These are phyloP conservation scores for Cercospora berteroae DNA, from an alignment of 2,329 filamentous ascomycete genomes.

Conservation along the genomic window DNA sequence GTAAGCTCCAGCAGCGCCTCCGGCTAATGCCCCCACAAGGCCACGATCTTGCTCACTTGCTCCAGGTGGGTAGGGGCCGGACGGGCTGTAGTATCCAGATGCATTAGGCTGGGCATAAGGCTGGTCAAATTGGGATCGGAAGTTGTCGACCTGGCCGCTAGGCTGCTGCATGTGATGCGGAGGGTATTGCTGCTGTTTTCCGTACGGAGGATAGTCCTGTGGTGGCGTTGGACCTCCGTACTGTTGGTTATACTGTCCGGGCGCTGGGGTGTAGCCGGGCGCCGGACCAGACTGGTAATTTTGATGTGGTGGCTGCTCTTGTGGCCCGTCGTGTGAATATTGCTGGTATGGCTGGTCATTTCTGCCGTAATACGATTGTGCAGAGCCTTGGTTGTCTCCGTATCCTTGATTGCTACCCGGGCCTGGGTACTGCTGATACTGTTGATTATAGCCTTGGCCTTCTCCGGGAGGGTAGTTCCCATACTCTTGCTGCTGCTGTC, in stretches of 20 bases:
- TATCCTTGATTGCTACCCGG: neutral
- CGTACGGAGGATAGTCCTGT: slow-evolving; percentile 15
- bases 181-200: slow-evolving; percentile 8
- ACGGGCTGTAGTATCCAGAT: slow-evolving; percentile 16
- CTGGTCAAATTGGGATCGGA: slow-evolving; percentile 25
- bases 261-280: slow-evolving; percentile 19
- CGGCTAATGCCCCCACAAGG: slow-evolving; percentile 55
- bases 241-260: slow-evolving; percentile 24
- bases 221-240: slow-evolving; percentile 15
- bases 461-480: slow-evolving; percentile 18
- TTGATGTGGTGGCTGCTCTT: slow-evolving; percentile 13
- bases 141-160: slow-evolving; percentile 22
- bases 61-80: slow-evolving; percentile 16
- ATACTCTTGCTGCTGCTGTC: slow-evolving; percentile 19
- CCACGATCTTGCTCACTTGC: slow-evolving; percentile 52
- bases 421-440: slow-evolving; percentile 10
- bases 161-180: slow-evolving; percentile 25
- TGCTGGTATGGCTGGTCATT: slow-evolving; percentile 34
- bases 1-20: slow-evolving; percentile 57
- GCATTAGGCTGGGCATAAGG: slow-evolving; percentile 17
- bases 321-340: slow-evolving; percentile 25
- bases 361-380: slow-evolving; percentile 32
- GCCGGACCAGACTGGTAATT: slow-evolving; percentile 17
- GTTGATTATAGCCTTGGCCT: slow-evolving; percentile 10
- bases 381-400: slow-evolving; percentile 22